Evolutionary conservation across 73 alveolate genomes (phyloP).

Genomic region (Halteria grandinella): DNA sequence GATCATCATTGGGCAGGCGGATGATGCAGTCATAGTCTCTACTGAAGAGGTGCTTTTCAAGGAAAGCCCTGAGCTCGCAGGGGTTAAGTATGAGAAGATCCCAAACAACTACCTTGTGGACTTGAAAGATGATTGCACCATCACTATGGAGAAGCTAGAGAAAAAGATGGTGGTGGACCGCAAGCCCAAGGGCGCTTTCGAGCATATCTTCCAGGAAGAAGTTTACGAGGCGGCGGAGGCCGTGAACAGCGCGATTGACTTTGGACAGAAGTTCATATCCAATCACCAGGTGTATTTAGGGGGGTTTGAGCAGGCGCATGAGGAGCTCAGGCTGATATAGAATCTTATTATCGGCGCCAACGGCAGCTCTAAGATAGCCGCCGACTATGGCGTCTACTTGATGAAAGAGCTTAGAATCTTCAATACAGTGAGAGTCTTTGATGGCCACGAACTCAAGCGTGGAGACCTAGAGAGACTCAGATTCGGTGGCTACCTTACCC

Average conservation of each 20-base stretch:
- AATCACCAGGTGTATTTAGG: slow-evolving; percentile 25
- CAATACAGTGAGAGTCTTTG: slow-evolving; percentile 48
- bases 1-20: slow-evolving; percentile 40
- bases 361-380: slow-evolving; percentile 69
- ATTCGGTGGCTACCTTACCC: slow-evolving; percentile 70
- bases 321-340: slow-evolving; percentile 9
- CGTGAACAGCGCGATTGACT: slow-evolving; percentile 26
- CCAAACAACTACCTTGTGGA: slow-evolving; percentile 30
- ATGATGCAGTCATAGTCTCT: slow-evolving; percentile 59
- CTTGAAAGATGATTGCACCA: slow-evolving; percentile 23
- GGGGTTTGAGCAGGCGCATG: slow-evolving; percentile 23
- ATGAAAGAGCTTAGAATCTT: slow-evolving; percentile 58
- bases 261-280: slow-evolving; percentile 28
- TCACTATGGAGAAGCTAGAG: slow-evolving; percentile 28
- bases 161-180: slow-evolving; percentile 34
- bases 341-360: slow-evolving; percentile 8
- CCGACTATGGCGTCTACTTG: slow-evolving; percentile 55
- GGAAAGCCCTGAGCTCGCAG: neutral
- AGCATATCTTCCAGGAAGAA: slow-evolving; percentile 63
- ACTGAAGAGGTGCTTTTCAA: slow-evolving; percentile 73
- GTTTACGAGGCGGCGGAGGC: slow-evolving; percentile 45
- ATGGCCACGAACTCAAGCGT: slow-evolving; percentile 52
- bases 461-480: slow-evolving; percentile 34
- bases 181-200: slow-evolving; percentile 63
- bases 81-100: slow-evolving; percentile 2